Evolutionary conservation across 768 basidiomycete species (phyloP).

Genomic region (Tylopilus intermedius): DNA sequence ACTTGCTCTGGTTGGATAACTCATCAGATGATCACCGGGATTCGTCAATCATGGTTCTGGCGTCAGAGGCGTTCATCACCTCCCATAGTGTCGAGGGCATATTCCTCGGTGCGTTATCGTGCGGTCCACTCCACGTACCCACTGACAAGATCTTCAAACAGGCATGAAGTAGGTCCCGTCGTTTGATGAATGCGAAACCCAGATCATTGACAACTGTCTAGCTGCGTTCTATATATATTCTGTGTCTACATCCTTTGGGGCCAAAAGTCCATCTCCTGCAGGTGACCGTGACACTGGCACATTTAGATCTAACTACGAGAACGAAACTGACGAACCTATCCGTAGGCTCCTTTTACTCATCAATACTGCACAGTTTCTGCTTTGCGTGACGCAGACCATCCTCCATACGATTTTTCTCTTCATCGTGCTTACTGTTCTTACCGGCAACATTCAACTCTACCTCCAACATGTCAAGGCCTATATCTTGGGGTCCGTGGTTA

Average conservation of each 20-base stretch:
- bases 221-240: constrained; percentile 14
- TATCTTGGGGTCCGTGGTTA: background rate
- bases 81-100: constrained; percentile 10
- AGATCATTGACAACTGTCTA: constrained; percentile 2
- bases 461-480: background rate
- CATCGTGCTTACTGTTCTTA: background rate
- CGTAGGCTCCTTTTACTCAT: constrained; percentile 11
- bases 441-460: background rate
- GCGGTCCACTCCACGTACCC: background rate
- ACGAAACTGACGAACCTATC: background rate
- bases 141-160: background rate
- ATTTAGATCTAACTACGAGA: background rate
- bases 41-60: constrained; percentile 1
- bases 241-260: constrained; percentile 15
- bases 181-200: background rate
- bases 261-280: constrained; percentile 4
- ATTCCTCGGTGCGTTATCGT: constrained; percentile 16
- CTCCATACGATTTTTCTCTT: constrained; percentile 5
- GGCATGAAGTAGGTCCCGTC: constrained; percentile 14
- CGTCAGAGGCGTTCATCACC: constrained; percentile 2
- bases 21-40: no score
- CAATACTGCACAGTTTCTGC: constrained; percentile 14
- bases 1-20: no score
- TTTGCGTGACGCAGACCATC: constrained; percentile 8
- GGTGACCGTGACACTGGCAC: background rate